Evolutionary conservation across 805 yeast species (phyloP).

Genomic region (Candida easanensis): DNA sequence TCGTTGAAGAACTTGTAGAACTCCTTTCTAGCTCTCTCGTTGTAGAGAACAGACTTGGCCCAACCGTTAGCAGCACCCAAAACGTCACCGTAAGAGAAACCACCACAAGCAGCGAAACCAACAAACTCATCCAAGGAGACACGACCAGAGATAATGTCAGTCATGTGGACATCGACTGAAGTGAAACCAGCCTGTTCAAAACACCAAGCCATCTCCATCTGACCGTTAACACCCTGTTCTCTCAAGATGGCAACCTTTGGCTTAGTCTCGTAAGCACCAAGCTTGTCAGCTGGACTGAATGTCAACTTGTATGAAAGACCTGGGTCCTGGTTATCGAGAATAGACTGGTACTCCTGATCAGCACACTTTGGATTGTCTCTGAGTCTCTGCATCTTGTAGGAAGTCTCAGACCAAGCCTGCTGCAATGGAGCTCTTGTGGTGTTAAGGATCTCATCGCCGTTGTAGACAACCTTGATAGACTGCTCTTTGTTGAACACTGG

Average conservation of each 20-base stretch:
- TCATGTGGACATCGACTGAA: conserved; percentile 94
- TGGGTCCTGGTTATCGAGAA: conserved; percentile 81
- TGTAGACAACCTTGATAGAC: conserved; percentile 43
- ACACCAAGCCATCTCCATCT: conserved; percentile 97
- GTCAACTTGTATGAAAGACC: conserved; percentile 83
- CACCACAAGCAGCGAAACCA: conserved; percentile 98
- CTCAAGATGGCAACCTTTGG: conserved; percentile 96
- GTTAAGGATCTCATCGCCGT: conserved; percentile 44
- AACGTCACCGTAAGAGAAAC: conserved; percentile 98
- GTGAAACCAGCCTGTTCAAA: conserved; percentile 94
- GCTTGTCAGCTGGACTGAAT: conserved; percentile 54
- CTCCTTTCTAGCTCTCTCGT: conserved; percentile 70
- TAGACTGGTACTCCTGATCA: conserved; percentile 74
- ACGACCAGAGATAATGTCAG: conserved; percentile 76
- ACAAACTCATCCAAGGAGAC: conserved; percentile 75
- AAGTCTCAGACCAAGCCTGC: conserved; percentile 82
- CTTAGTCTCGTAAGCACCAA: conserved; percentile 37
- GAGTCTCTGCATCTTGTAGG: conserved; percentile 83
- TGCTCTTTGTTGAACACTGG: conserved; percentile 61
- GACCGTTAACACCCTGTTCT: conserved; percentile 98
- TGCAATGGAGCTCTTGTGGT: conserved; percentile 71
- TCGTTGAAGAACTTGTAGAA: conserved; percentile 79
- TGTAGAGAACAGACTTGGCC: conserved; percentile 94
- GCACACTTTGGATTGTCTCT: conserved; percentile 94
- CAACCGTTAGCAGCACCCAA: conserved; percentile 98